A percentile compares a stretch with the other conserved stretches of the same genome.
Evolutionary conservation across 345 rosid genomes (phyloP).

Genomic region (Hirschfeldia incana): DNA sequence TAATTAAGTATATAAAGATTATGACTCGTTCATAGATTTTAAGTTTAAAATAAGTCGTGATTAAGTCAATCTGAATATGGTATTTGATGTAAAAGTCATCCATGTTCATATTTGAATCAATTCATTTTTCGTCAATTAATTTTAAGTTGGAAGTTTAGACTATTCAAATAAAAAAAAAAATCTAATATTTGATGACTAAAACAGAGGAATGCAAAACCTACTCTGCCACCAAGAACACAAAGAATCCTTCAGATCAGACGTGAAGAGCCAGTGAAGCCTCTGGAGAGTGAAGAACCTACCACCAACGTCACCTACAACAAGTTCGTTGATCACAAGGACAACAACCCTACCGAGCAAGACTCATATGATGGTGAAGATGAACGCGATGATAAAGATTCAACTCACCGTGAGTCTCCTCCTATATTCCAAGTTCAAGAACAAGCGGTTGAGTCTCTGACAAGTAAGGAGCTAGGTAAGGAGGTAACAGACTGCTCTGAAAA

Average conservation of each 20-base stretch:
- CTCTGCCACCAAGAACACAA: slow-evolving; percentile 37
- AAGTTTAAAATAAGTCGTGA: not conserved
- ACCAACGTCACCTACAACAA: slow-evolving; percentile 24
- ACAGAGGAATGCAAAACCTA: slow-evolving; percentile 43
- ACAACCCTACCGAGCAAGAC: slow-evolving; percentile 39
- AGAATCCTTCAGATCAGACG: slow-evolving; percentile 50
- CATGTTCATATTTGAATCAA: not conserved
- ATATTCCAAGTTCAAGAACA: slow-evolving; percentile 53
- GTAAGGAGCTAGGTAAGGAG: slow-evolving; percentile 5
- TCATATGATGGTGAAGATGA: slow-evolving; percentile 72
- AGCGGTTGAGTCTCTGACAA: slow-evolving; percentile 31
- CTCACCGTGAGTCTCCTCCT: slow-evolving; percentile 58
- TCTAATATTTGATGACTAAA: not conserved
- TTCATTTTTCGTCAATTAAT: not conserved
- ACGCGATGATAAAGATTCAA: slow-evolving; percentile 59
- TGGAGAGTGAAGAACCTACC: slow-evolving; percentile 46
- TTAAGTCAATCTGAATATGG: not conserved
- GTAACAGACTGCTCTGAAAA: slow-evolving; percentile 32
- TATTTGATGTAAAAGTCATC: not conserved
- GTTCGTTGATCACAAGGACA: slow-evolving; percentile 39
- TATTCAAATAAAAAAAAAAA: too few relatives aligned
- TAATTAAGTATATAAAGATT: too few relatives aligned
- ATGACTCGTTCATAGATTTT: not conserved
- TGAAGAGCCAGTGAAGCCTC: slow-evolving; percentile 58
- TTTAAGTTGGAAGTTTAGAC: not conserved